phyloP scores from a whole-genome alignment of 2,329 filamentous ascomycete genomes.

The Leptoxyphium fumago region DNA sequence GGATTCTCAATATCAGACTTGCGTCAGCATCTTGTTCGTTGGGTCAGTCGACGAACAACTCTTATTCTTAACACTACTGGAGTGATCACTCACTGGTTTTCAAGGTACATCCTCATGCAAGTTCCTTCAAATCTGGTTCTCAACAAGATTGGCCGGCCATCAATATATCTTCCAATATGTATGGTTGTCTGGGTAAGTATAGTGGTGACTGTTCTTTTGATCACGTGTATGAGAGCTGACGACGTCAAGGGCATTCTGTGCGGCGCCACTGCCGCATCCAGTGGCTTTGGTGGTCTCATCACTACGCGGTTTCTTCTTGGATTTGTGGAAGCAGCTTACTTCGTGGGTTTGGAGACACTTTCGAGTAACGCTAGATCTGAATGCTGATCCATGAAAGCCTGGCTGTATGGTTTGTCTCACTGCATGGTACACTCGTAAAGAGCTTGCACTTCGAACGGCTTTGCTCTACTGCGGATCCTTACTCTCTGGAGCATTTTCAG shows the following conservation, averaged over 20 bases:
- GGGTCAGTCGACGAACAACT: no score
- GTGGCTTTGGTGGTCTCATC: slow-evolving; percentile 13
- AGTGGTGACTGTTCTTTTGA: no score
- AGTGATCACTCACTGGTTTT: no score
- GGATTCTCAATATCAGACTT: slow-evolving; percentile 26
- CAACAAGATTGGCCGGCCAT: slow-evolving; percentile 27
- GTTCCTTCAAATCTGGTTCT: slow-evolving; percentile 31
- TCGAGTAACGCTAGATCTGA: background rate
- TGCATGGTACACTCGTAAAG: slow-evolving; percentile 28
- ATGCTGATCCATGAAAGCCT: background rate
- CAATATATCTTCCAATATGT: slow-evolving; percentile 28
- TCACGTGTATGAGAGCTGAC: no score
- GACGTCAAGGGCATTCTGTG: slow-evolving; percentile 18
- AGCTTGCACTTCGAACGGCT: slow-evolving; percentile 17
- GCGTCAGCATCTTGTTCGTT: slow-evolving; percentile 23
- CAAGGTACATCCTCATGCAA: slow-evolving; percentile 28
- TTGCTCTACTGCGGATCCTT: slow-evolving; percentile 14
- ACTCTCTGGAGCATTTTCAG: slow-evolving; percentile 52
- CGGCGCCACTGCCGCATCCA: slow-evolving; percentile 8
- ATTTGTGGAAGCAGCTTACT: slow-evolving; percentile 4
- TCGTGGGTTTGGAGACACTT: background rate
- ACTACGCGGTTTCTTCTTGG: slow-evolving; percentile 11
- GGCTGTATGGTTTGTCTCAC: background rate
- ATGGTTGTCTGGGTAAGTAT: slow-evolving; percentile 33
- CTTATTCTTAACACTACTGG: no score